Evolutionary conservation across 345 rosid genomes (phyloP), one percentile per base, ranked within the genome.

Genomic region (Litchi chinensis): DNA sequence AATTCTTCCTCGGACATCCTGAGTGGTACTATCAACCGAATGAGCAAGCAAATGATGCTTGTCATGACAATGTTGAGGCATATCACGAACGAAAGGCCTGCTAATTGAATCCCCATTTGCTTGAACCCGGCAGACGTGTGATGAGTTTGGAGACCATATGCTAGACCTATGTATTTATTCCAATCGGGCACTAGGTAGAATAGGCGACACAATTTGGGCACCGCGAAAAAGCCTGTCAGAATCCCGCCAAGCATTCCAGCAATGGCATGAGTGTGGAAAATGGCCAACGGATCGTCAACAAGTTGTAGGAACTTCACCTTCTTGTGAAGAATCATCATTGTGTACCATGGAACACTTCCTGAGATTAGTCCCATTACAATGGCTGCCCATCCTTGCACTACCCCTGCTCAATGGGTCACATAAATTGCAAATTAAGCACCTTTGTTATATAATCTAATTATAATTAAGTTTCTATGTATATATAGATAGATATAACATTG

Each of bases 311-410:
- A 21, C 67, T 68, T 70, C 19, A 83, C 48, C 67, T 70, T 85
- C 24, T 81, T 68, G 2, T 84, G 91, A 21, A 86, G 83, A 28
- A 89, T 76, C 85, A 66, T 83, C 89, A 90, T 87, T 6, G 85
- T 86, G 83, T 79, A 85, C 92, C 91, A 83, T 8, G 91, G 89
- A 19, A 88, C 46, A 12, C 85, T 77, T 68, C 91, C 88, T 8
- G 90, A 87, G 21, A 79, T 19, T 6, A 77, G 15, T 5, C 90
- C 88, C 88, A 81, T 88, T 6, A 83, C 13, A 5, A 86, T 75
- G 1, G 90, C 90, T 16, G 87, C 88, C 92, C 90, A 91, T 0
- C 87, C 80, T 63, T 88, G 89, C 65, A 89, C 89, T 5, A 87
- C 88, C 26, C 91, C 87, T 83, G 79, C 39, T 19, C 24, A 46